Conservation (phyloP, 2,329 filamentous ascomycete species). For the Calonectria honghensis region DNA sequence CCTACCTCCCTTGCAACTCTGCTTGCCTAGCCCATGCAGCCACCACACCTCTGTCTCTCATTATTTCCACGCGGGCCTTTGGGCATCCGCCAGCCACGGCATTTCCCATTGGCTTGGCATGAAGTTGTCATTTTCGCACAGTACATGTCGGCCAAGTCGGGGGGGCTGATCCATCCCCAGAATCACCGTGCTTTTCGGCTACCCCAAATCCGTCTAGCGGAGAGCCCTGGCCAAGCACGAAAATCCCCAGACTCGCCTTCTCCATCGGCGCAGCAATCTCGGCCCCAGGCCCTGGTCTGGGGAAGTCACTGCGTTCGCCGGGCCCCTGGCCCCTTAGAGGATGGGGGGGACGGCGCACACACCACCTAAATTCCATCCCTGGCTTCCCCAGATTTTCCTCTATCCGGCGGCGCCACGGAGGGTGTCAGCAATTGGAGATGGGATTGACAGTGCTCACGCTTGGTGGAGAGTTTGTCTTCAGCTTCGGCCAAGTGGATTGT, state of each 20-base stretch:
- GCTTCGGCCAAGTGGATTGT: slow-evolving; percentile 20
- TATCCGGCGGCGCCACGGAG: slow-evolving; percentile 37
- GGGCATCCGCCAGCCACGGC: slow-evolving; percentile 38
- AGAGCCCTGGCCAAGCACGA: slow-evolving; percentile 47
- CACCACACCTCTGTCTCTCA: slow-evolving; percentile 41
- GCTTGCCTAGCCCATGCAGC: slow-evolving; percentile 50
- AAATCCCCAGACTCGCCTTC: slow-evolving; percentile 47
- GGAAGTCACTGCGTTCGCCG: slow-evolving; percentile 53
- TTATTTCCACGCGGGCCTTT: slow-evolving; percentile 41
- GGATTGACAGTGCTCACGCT: slow-evolving; percentile 24
- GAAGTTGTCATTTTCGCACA: slow-evolving; percentile 45
- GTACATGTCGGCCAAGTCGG: slow-evolving; percentile 43
- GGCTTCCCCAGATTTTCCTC: slow-evolving; percentile 60
- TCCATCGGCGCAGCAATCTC: slow-evolving; percentile 45
- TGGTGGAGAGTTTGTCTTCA: slow-evolving; percentile 22
- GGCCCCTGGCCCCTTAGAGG: slow-evolving; percentile 50
- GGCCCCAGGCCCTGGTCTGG: slow-evolving; percentile 49
- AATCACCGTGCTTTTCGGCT: slow-evolving; percentile 50
- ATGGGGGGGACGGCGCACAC: slow-evolving; percentile 53
- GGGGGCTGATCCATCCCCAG: slow-evolving; percentile 40
- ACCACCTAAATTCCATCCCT: slow-evolving; percentile 56
- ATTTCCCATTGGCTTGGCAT: slow-evolving; percentile 43
- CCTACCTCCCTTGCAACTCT: slow-evolving; percentile 47
- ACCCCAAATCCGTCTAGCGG: slow-evolving; percentile 55
- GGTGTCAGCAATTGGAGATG: slow-evolving; percentile 32